Evolutionary conservation across 1,284 basidiomycete genomes (phyloP), one percentile per base, ranked within the genome.

Genomic region (Flammula alnicola): DNA sequence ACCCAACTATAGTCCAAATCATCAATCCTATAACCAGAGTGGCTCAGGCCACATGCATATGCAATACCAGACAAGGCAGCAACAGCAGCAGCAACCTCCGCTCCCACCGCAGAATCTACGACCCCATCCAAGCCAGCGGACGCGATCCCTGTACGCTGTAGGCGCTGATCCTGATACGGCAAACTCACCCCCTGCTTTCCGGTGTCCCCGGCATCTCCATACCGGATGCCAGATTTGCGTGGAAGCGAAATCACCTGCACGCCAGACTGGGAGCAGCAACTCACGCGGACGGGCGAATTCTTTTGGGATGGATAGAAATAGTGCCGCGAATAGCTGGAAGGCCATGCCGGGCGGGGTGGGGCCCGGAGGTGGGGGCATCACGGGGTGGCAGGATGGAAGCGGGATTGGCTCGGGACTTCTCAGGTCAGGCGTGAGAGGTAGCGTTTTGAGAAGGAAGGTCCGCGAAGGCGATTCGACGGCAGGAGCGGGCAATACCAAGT

Each of bases 151-250:
- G 8, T 89, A 88, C 62, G 71, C 74, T 51, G 76, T 75, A 9
- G 86, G 87, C 40, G 76, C 81, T 2, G 82, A 86, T 57, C 81
- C 81, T 0, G 76, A 72, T 36, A 81, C 81, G 0, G 78, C 81
- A 12, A 84, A 84, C 61, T 80, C 84, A 1, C 80, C 84, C 2
- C 80, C 83, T 2, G 75, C 78, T 0, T 72, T 83, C 54, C 80
- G 84, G 29, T 90, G 88, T 60, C 83, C 86, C 0, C 77, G 87
- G 9, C 87, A 90, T 62, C 72, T 90, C 2, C 80, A 85, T 57
- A 82, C 80, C 14, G 79, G 77, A 26, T 90, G 88, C 58, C 79
- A 85, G 56, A 88, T 89, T 48, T 90, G 87, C 58, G 81, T 86
- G 22, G 80, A 82, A 53, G 80, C 81, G 0, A 83, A 75, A 55